Evolutionary conservation across 495 filamentous ascomycete genomes (phyloP).

Genomic region (Patellaria atrata): DNA sequence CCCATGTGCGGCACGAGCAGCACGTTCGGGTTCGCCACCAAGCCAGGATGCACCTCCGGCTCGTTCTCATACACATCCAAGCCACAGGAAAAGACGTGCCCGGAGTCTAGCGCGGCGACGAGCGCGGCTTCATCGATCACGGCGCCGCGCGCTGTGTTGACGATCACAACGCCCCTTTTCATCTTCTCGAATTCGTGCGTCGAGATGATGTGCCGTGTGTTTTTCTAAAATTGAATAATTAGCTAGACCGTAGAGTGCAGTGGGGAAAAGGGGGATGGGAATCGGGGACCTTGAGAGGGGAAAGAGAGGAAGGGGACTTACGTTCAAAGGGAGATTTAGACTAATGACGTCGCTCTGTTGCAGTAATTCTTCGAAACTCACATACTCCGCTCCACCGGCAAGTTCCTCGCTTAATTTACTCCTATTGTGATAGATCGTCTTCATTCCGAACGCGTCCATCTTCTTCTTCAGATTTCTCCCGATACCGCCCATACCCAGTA

Average conservation of each 20-base stretch:
- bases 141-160: conserved; percentile 57
- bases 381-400: conserved; percentile 47
- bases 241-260: not conserved
- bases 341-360: conserved; percentile 55
- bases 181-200: conserved; percentile 47
- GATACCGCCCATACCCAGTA: conserved; percentile 37
- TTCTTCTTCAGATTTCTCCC: conserved; percentile 52
- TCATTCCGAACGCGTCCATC: conserved; percentile 50
- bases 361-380: conserved; percentile 54
- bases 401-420: conserved; percentile 38
- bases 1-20: conserved; percentile 57
- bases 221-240: conserved; percentile 29
- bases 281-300: conserved; percentile 2
- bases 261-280: not conserved
- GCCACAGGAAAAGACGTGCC: conserved; percentile 45
- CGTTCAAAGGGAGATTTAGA: conserved; percentile 63
- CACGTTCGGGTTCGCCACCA: conserved; percentile 44
- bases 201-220: conserved; percentile 53
- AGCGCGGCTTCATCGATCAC: conserved; percentile 60
- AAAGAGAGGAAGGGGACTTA: conserved; percentile 27
- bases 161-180: conserved; percentile 56
- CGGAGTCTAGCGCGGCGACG: conserved; percentile 45
- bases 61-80: conserved; percentile 61
- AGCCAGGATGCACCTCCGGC: conserved; percentile 46
- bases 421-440: conserved; percentile 55